Base-by-base conservation (phyloP, 2,329 filamentous ascomycete genomes). In the Fusarium continuum region DNA sequence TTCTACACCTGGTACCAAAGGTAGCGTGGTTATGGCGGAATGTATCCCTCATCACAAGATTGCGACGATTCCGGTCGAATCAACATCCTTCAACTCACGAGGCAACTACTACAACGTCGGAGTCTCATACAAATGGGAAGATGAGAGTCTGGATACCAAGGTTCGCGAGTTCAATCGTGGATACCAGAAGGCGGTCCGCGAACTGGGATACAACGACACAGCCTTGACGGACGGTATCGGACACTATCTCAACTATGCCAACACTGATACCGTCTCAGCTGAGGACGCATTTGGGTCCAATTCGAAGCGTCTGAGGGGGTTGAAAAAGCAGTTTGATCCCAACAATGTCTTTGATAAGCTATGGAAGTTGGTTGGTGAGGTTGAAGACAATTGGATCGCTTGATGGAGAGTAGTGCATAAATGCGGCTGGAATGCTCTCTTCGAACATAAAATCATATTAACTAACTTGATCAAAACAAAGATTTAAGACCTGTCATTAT, bases 41-140 rank as follows among this genome's bases (percentile, higher is more conserved):
- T 60, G 68, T 48, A 61, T 57, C 16, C 66, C 68, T 3, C 44
- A 61, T 20, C 23, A 46, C 16, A 58, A 56, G 17, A 63, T 49
- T n/a, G 34, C 31, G 20, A 22, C 52, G 9, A 43, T 70, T 17
- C 58, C 68, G 10, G 49, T 55, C 10, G 51, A 68, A 16, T 46
- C 65, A 17, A 69, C 68, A 9, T 32, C 68, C 10, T 70, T 70
- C 44, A 70, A 70, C 55, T 67, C 55, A 20, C 57, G 68, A 40
- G 68, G 68, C 10, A 64, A 58, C 43, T 70, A 70, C 41, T 70
- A 65, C 38, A 60, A 69, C 23, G 46, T 69, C 4, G 68, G 63
- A 8, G 36, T 67, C 8, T 16, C 41, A 4, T 70, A 61, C 40
- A 64, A 54, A 20, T 70, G 64, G 55, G 22, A 58, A 5, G 49